phyloP scores from a whole-genome alignment of 2,329 filamentous ascomycete genomes.

The Lachnellula arida region DNA sequence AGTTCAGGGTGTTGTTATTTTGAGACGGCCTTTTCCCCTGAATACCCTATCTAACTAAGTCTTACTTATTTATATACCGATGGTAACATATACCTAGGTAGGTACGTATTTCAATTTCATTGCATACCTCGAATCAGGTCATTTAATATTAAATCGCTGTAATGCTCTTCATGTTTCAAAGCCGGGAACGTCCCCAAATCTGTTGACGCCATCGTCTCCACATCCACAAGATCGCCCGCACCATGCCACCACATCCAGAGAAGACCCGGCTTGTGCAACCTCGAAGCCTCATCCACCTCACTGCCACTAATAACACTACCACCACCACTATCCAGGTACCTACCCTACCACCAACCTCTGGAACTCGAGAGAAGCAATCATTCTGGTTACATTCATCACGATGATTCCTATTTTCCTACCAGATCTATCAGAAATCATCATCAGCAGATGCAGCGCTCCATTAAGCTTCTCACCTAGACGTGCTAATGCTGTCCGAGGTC shows the following conservation, averaged over 20 bases:
- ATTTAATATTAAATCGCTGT: no score
- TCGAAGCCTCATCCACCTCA: neutral
- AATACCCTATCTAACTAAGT: no score
- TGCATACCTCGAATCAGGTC: no score
- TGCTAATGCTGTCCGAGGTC: slow-evolving; percentile 23
- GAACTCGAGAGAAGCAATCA: slow-evolving; percentile 3
- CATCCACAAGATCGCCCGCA: slow-evolving; percentile 8
- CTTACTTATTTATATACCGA: no score
- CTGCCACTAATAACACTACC: neutral
- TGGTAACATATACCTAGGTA: no score
- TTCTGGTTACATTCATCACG: neutral
- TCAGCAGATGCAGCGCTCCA: slow-evolving; percentile 15
- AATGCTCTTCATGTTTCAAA: neutral
- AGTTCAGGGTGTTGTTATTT: no score
- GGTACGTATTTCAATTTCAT: no score
- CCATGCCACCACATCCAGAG: neutral
- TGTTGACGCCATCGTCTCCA: slow-evolving; percentile 15
- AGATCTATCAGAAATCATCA: slow-evolving; percentile 16
- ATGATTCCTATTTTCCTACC: neutral
- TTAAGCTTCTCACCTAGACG: slow-evolving; percentile 7
- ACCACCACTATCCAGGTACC: no score
- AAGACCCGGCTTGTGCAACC: slow-evolving; percentile 1
- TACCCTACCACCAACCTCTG: no score
- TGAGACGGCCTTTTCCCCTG: no score
- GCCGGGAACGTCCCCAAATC: slow-evolving; percentile 9